Evolutionary conservation across 257 asterid species (phyloP).

Genomic region (Hygrophila difformis): DNA sequence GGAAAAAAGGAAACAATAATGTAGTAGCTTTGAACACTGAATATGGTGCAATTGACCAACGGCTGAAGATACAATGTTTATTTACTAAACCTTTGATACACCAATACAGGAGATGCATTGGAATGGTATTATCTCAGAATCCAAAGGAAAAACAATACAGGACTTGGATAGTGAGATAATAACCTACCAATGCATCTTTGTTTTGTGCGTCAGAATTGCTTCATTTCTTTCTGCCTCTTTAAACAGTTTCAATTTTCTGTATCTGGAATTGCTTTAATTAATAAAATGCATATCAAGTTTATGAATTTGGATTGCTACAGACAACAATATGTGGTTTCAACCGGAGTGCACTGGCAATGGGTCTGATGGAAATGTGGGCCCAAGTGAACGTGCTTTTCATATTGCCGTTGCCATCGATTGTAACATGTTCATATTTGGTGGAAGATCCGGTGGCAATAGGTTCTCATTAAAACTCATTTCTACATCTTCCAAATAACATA

Average conservation of each 20-base stretch:
- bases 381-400: slow-evolving; percentile 88
- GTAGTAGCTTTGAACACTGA: too few species aligned
- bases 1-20: too few species aligned
- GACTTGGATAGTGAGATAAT: too few species aligned
- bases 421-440: slow-evolving; percentile 94
- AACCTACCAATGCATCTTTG: too few species aligned
- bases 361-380: slow-evolving; percentile 76
- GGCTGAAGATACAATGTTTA: too few species aligned
- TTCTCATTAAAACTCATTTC: slow-evolving; percentile 15
- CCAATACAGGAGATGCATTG: too few species aligned
- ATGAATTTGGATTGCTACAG: slow-evolving; percentile 38
- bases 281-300: slow-evolving; percentile 3
- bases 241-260: slow-evolving; percentile 1
- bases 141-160: too few species aligned
- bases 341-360: slow-evolving; percentile 82
- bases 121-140: too few species aligned
- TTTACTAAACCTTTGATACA: too few species aligned
- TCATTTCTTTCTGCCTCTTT: background rate
- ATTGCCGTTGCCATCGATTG: slow-evolving; percentile 82
- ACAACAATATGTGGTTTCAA: slow-evolving; percentile 80
- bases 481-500: slow-evolving; percentile 12
- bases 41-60: too few species aligned
- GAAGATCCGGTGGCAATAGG: slow-evolving; percentile 89
- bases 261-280: background rate
- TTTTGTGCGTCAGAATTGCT: too few species aligned